These are phyloP conservation scores for Aspergillus nidulans DNA, from an alignment of 495 filamentous ascomycete genomes.

Conservation along the genomic window DNA sequence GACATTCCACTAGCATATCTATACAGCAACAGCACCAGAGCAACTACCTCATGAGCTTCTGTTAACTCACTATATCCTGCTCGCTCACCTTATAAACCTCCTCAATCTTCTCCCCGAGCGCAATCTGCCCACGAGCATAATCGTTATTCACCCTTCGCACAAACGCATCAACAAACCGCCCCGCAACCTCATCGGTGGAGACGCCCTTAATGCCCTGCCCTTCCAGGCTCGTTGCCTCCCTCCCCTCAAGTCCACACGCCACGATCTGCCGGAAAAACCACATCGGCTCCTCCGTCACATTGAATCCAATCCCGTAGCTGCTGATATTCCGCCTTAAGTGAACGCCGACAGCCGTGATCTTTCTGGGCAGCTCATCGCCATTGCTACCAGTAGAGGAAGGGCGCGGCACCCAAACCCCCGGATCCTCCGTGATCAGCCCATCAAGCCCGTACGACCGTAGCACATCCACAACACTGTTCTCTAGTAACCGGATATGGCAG, in stretches of 20 bases:
- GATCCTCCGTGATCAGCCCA: constrained; percentile 63
- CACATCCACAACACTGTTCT: constrained; percentile 65
- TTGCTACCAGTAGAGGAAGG: not conserved
- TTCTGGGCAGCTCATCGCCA: constrained; percentile 36
- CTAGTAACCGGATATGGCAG: constrained; percentile 70
- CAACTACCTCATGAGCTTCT: not conserved
- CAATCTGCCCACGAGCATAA: constrained; percentile 32
- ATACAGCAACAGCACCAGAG: not conserved
- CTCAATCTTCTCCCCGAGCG: constrained; percentile 35
- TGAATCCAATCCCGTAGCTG: constrained; percentile 83
- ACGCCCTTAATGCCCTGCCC: constrained; percentile 31
- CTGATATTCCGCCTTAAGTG: constrained; percentile 80
- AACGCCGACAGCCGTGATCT: constrained; percentile 87
- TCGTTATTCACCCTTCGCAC: constrained; percentile 36
- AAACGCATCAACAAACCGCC: constrained; percentile 37
- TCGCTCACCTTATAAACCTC: constrained; percentile 36
- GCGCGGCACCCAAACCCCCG: constrained; percentile 73
- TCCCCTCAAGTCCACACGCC: constrained; percentile 79
- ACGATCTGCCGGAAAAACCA: constrained; percentile 75
- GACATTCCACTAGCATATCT: not conserved
- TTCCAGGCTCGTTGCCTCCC: constrained; percentile 66
- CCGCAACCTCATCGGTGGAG: constrained; percentile 30
- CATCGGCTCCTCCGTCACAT: constrained; percentile 61
- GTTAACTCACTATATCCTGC: constrained; percentile 26
- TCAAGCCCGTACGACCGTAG: constrained; percentile 52